phyloP scores from a whole-genome alignment of 352 stramenopile species.

The Nothophytophthora sp. region DNA sequence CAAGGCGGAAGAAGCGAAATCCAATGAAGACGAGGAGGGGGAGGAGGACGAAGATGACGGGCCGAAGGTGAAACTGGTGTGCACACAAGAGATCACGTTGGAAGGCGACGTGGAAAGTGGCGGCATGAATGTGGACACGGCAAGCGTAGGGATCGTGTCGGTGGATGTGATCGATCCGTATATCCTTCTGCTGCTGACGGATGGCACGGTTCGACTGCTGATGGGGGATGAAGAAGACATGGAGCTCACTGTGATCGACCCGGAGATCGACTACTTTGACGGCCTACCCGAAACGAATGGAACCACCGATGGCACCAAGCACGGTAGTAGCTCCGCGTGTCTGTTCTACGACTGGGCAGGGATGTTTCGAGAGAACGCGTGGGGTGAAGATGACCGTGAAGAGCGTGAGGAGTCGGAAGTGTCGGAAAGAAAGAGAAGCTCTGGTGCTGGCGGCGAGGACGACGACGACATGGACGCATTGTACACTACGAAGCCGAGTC shows the following conservation, averaged over 20 bases:
- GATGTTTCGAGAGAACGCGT: slow-evolving; percentile 72
- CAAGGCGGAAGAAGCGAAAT: slow-evolving; percentile 11
- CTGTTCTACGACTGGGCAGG: slow-evolving; percentile 86
- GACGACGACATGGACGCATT: slow-evolving; percentile 78
- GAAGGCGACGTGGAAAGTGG: slow-evolving; percentile 80
- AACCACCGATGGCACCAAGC: slow-evolving; percentile 20
- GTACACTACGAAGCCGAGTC: slow-evolving; percentile 54
- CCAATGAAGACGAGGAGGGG: slow-evolving; percentile 23
- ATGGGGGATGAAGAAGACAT: slow-evolving; percentile 85
- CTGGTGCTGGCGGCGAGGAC: slow-evolving; percentile 35
- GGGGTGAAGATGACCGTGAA: slow-evolving; percentile 54
- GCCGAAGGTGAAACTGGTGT: slow-evolving; percentile 66
- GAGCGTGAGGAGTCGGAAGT: slow-evolving; percentile 19
- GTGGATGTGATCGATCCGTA: slow-evolving; percentile 86
- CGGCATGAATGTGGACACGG: slow-evolving; percentile 82
- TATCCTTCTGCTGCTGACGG: slow-evolving; percentile 78
- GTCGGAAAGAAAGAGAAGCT: slow-evolving; percentile 14
- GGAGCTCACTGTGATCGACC: slow-evolving; percentile 80
- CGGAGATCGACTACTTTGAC: slow-evolving; percentile 61
- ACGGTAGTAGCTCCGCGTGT: slow-evolving; percentile 65
- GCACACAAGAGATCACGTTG: slow-evolving; percentile 83
- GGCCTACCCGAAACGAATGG: slow-evolving; percentile 31
- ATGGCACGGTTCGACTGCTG: slow-evolving; percentile 77
- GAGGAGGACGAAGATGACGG: slow-evolving; percentile 63
- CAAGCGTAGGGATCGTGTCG: slow-evolving; percentile 74